A percentile compares a stretch with the other conserved stretches of the same genome.
phyloP scores from a whole-genome alignment of 352 stramenopile species.

The Pythium insidiosum region DNA sequence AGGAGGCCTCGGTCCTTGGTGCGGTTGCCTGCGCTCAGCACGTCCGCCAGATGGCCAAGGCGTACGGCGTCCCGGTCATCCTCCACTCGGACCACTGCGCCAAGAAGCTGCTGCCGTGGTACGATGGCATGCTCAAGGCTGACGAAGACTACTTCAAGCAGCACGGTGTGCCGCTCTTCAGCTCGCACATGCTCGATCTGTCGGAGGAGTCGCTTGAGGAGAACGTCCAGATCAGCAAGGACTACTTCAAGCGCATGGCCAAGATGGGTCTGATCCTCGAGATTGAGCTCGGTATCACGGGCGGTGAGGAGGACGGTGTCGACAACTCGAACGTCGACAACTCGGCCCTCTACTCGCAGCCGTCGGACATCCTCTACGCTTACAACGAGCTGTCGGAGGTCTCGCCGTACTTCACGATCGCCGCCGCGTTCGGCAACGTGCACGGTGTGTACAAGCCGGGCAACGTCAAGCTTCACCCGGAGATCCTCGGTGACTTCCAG shows the following conservation, averaged over 20 bases:
- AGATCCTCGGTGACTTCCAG: conserved; percentile 96
- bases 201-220: conserved; percentile 97
- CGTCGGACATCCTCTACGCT: conserved; percentile 93
- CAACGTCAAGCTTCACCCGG: conserved; percentile 98
- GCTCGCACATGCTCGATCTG: conserved; percentile 98
- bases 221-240: conserved; percentile 96
- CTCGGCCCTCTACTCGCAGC: conserved; percentile 88
- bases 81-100: conserved; percentile 99
- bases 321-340: conserved; percentile 96
- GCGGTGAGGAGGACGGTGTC: conserved; percentile 97
- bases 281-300: conserved; percentile 98
- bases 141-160: conserved; percentile 95
- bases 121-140: conserved; percentile 94
- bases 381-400: conserved; percentile 94
- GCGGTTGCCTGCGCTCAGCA: conserved; percentile 92
- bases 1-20: conserved; percentile 67
- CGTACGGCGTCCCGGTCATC: conserved; percentile 96
- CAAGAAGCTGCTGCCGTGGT: conserved; percentile 98
- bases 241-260: conserved; percentile 97
- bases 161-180: conserved; percentile 94
- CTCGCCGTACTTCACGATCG: conserved; percentile 93
- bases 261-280: conserved; percentile 96
- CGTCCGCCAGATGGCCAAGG: conserved; percentile 93
- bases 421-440: conserved; percentile 95
- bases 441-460: conserved; percentile 98